Conservation (phyloP, 768 basidiomycete genomes). For the Psilocybe subaeruginosa region DNA sequence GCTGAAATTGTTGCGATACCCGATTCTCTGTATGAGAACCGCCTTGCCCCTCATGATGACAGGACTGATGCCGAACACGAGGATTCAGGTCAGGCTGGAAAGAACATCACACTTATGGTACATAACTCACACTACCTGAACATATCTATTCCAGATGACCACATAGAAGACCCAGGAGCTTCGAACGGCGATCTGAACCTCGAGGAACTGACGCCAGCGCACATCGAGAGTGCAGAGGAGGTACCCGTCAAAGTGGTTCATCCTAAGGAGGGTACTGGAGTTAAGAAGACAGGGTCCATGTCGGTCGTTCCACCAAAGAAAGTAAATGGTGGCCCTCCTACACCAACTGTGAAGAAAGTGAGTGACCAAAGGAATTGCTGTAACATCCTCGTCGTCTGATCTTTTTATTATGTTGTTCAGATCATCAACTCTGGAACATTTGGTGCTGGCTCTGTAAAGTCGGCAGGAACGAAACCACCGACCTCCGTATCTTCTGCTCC, state of each 20-base stretch:
- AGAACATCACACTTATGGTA: conserved; percentile 2
- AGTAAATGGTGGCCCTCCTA: conserved; percentile 48
- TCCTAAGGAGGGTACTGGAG: conserved; percentile 27
- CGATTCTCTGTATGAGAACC: conserved; percentile 19
- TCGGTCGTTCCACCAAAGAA: conserved; percentile 48
- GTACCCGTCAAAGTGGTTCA: conserved; percentile 23
- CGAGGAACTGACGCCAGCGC: conserved; percentile 17
- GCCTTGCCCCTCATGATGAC: conserved; percentile 15
- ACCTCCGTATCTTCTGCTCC: conserved; percentile 27
- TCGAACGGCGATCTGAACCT: conserved; percentile 16
- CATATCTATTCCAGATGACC: conserved; percentile 23
- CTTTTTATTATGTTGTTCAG: conserved; percentile 35
- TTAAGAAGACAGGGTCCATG: conserved; percentile 39
- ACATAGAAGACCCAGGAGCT: conserved; percentile 19
- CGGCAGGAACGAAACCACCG: conserved; percentile 37
- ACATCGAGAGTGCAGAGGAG: conserved; percentile 12
- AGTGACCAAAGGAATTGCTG: conserved; percentile 10
- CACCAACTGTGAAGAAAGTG: conserved; percentile 73
- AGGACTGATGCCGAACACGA: conserved; percentile 25
- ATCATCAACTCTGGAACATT: conserved; percentile 69
- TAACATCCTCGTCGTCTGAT: conserved; percentile 7
- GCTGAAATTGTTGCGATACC: conserved; percentile 26
- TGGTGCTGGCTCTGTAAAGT: conserved; percentile 58
- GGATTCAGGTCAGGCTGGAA: conserved; percentile 25
- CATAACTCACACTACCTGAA: conserved; percentile 10